phyloP scores from a whole-genome alignment of 1,284 basidiomycete genomes.

The Puccinia hordei region DNA sequence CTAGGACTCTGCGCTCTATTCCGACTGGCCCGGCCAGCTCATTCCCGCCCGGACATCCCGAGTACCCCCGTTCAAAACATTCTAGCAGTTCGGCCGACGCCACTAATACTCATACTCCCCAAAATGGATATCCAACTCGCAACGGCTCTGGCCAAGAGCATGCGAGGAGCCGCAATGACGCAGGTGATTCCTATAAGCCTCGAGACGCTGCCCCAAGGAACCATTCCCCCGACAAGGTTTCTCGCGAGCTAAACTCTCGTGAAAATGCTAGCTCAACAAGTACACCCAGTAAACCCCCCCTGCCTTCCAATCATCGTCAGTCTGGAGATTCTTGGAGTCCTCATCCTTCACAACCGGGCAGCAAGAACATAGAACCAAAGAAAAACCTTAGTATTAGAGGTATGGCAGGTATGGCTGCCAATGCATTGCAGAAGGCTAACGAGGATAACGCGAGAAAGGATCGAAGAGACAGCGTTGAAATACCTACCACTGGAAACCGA shows the following conservation, averaged over 20 bases:
- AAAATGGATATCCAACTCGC: slow-evolving; percentile 15
- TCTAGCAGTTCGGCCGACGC: slow-evolving; percentile 15
- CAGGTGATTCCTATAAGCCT: not conserved
- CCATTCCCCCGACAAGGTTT: slow-evolving; percentile 3
- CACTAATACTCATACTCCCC: not conserved
- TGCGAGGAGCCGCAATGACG: slow-evolving; percentile 3
- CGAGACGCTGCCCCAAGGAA: not conserved
- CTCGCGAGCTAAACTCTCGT: slow-evolving; percentile 4
- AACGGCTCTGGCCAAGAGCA: not conserved
- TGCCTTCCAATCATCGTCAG: slow-evolving; percentile 18
- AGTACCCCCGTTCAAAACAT: slow-evolving; percentile 17
- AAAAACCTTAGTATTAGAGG: slow-evolving; percentile 47
- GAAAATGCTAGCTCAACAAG: not conserved
- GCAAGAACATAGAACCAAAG: slow-evolving; percentile 37
- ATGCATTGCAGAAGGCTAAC: slow-evolving; percentile 48
- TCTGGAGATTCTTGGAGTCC: slow-evolving; percentile 37
- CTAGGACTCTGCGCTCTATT: slow-evolving; percentile 24
- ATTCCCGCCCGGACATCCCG: slow-evolving; percentile 14
- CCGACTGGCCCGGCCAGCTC: slow-evolving; percentile 24
- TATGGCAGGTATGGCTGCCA: slow-evolving; percentile 47
- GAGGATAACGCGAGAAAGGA: slow-evolving; percentile 49
- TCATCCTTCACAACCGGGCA: slow-evolving; percentile 7
- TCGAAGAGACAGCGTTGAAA: slow-evolving; percentile 8
- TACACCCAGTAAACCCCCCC: not conserved
- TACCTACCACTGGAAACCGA: not conserved